Conservation (phyloP, 495 filamentous ascomycete genomes). For the Neohortaea acidophila region DNA sequence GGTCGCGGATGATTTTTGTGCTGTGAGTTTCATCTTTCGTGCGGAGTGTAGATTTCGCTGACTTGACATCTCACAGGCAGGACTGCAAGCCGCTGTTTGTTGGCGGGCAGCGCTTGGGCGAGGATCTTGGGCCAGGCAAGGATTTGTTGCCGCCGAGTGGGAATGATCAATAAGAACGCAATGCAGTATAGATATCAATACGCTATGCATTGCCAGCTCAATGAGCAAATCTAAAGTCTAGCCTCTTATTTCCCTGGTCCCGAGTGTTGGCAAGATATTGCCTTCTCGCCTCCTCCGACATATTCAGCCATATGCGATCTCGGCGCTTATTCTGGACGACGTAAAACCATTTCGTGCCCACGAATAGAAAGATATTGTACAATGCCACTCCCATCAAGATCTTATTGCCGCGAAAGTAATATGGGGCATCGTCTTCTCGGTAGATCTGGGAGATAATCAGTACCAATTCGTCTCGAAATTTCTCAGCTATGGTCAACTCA, state of each 20-base stretch:
- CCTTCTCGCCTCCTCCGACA: conserved; percentile 24
- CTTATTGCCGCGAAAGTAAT: conserved; percentile 31
- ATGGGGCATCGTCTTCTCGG: conserved; percentile 25
- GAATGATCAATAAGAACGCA: conserved; percentile 12
- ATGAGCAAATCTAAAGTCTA: conserved; percentile 17
- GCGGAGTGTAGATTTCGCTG: too few relatives aligned
- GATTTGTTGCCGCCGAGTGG: conserved; percentile 17
- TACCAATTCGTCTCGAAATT: not conserved
- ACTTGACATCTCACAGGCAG: too few relatives aligned
- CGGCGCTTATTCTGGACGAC: conserved; percentile 26
- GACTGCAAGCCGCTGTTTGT: conserved; percentile 18
- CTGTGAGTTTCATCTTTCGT: too few relatives aligned
- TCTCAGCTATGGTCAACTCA: not conserved
- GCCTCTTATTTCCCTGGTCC: conserved; percentile 14
- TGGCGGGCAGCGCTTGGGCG: conserved; percentile 14
- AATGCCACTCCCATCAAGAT: conserved; percentile 27
- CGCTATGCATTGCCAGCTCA: not conserved
- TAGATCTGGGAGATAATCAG: conserved; percentile 27
- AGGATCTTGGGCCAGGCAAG: conserved; percentile 18
- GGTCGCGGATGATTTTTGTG: conserved; percentile 20
- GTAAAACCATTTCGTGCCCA: conserved; percentile 24
- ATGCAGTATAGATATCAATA: not conserved
- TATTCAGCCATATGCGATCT: conserved; percentile 26
- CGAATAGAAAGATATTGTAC: conserved; percentile 25
- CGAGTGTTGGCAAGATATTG: conserved; percentile 21